Evolutionary conservation across 2,329 filamentous ascomycete species (phyloP), one percentile per base, ranked within the genome.

Genomic region (Cercospora zeae-maydis): DNA sequence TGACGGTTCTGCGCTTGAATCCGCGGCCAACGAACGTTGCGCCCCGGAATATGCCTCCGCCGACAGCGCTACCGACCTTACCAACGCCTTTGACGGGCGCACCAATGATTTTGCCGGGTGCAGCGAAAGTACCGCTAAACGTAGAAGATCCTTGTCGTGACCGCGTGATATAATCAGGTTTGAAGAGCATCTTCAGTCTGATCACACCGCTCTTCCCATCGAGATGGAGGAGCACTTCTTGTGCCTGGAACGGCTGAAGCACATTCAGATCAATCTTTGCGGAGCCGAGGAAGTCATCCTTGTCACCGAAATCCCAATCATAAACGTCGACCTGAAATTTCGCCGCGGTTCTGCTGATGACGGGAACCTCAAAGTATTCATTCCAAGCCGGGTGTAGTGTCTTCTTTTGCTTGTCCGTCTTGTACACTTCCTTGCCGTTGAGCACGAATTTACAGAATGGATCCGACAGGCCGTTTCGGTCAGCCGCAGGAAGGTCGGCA

Each of bases 271-370:
- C 87, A 73, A 99, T 91, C 4, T 81, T 79, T 0, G 91, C 83
- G 63, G 83, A 84, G 49, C 95, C 95, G n/a, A 99, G 80, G 75
- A 89, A 90, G 76, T 99, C 95, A 1, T 93, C 92, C 77, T 93
- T 93, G 76, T 96, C 92, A 53, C 91, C 93, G 80, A 98, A 96
- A 76, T 99, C 95, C 86, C 93, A 99, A 74, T 99, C 95, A 75
- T 88, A 96, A 2, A 98, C 88, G 61, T 91, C 90, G 72, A 92
- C 87, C 33, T 83, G 83, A 78, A 99, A 95, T 27, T 95, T 86
- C 37, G 93, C 90, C 0, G 84, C 92, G 14, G 92, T 96, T 63
- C 95, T 85, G 13, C 92, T 96, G 16, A 91, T 87, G 58, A 99
- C 81, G 0, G 87, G 82, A 0, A 91, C 83, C 76, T 97, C 93